Conservation (phyloP, 768 basidiomycete species). For the Pleurotus pulmonarius region DNA sequence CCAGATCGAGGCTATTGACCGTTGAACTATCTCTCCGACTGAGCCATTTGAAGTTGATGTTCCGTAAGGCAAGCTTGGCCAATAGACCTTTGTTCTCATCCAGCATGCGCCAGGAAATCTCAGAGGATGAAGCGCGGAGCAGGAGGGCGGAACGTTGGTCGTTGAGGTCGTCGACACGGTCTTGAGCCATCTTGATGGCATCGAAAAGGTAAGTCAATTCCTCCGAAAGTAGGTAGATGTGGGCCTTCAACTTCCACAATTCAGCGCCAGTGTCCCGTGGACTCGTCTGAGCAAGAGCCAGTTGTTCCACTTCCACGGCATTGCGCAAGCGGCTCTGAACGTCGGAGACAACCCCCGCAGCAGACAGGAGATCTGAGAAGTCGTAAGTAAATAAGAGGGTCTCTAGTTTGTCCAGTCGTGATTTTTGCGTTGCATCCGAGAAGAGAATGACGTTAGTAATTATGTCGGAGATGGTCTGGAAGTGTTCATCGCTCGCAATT, state of each 20-base stretch:
- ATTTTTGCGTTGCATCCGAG: slow-evolving; percentile 81
- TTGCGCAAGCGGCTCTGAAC: slow-evolving; percentile 73
- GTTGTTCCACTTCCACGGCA: slow-evolving; percentile 48
- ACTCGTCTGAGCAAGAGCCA: slow-evolving; percentile 34
- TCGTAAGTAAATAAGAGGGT: slow-evolving; percentile 85
- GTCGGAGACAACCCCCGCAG: slow-evolving; percentile 65
- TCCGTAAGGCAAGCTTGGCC: slow-evolving; percentile 80
- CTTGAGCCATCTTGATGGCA: slow-evolving; percentile 79
- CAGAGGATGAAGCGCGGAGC: slow-evolving; percentile 75
- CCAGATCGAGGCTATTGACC: slow-evolving; percentile 69
- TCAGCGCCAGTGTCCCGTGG: slow-evolving; percentile 41
- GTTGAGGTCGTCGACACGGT: slow-evolving; percentile 59
- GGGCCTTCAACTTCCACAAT: slow-evolving; percentile 64
- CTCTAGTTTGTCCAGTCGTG: slow-evolving; percentile 73
- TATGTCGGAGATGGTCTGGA: slow-evolving; percentile 80
- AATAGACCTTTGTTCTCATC: slow-evolving; percentile 68
- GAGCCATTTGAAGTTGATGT: slow-evolving; percentile 78
- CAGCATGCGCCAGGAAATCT: slow-evolving; percentile 92
- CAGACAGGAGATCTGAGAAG: slow-evolving; percentile 71
- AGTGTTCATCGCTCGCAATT: slow-evolving; percentile 78
- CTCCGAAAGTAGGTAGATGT: slow-evolving; percentile 68
- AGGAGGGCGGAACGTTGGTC: slow-evolving; percentile 80
- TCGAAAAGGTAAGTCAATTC: slow-evolving; percentile 85
- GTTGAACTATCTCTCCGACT: slow-evolving; percentile 87
- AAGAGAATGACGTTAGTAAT: slow-evolving; percentile 88